Conservation (phyloP, 495 filamentous ascomycete genomes). For the Neurospora intermedia region DNA sequence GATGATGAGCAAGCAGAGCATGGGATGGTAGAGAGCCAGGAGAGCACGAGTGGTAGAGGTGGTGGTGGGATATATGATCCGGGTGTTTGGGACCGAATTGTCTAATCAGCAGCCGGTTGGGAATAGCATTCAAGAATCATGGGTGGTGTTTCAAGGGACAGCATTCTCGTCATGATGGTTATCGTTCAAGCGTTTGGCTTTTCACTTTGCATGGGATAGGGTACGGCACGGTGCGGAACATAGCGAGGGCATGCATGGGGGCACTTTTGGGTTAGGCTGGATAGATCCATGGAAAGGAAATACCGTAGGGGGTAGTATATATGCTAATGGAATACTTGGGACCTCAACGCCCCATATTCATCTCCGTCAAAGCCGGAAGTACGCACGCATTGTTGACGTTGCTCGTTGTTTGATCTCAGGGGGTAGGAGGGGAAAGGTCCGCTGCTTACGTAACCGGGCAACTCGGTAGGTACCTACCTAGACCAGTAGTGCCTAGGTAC, state of each 20-base stretch:
- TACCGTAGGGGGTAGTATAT: neutral
- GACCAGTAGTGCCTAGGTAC: too few species aligned
- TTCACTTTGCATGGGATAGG: neutral
- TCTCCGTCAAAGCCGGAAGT: too few species aligned
- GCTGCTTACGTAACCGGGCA: neutral
- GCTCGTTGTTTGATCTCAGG: neutral
- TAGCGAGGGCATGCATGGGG: neutral
- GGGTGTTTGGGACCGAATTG: neutral
- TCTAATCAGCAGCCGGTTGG: neutral
- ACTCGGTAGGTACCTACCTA: too few species aligned
- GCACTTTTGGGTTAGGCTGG: neutral
- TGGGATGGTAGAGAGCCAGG: neutral
- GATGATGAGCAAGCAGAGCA: neutral
- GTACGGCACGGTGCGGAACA: neutral
- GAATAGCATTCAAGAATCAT: neutral
- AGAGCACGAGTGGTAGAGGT: neutral
- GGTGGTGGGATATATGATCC: neutral
- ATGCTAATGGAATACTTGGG: neutral
- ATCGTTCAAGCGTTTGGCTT: neutral
- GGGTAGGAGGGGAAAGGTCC: neutral
- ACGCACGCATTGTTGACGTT: neutral
- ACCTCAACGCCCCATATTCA: neutral
- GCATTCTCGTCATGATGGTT: neutral
- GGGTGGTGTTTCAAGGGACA: neutral
- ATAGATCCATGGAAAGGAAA: neutral